Evolutionary conservation across 805 yeast species (phyloP).

Genomic region (Ogataea ganodermae): DNA sequence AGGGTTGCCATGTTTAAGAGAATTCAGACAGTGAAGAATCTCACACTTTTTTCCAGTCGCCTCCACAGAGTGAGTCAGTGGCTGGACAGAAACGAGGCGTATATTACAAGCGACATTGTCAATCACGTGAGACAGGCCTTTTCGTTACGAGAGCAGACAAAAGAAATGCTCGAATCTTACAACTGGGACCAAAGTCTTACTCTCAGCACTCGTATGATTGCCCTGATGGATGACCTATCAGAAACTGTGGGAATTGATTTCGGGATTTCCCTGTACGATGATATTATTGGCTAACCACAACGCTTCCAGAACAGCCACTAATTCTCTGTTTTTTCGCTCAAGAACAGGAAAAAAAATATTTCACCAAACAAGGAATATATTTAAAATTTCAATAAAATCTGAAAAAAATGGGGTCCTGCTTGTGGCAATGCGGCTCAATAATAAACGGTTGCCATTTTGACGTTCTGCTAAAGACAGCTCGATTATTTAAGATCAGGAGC

Average conservation of each 20-base stretch:
- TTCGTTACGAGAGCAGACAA: slow-evolving; percentile 18
- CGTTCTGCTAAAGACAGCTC: slow-evolving; percentile 8
- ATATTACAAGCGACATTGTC: slow-evolving; percentile 12
- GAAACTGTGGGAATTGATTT: slow-evolving; percentile 6
- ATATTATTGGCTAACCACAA: neutral
- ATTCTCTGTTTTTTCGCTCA: neutral
- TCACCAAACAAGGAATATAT: no score
- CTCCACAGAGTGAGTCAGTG: slow-evolving; percentile 14
- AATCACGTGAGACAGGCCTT: slow-evolving; percentile 17
- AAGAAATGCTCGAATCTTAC: slow-evolving; percentile 5
- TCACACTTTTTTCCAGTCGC: slow-evolving; percentile 22
- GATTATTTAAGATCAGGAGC: neutral
- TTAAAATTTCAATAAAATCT: neutral
- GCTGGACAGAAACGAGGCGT: slow-evolving; percentile 1
- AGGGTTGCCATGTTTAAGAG: slow-evolving; percentile 28
- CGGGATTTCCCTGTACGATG: neutral
- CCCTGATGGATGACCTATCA: slow-evolving; percentile 4
- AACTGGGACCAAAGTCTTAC: slow-evolving; percentile 16
- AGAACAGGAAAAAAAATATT: neutral
- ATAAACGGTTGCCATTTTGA: neutral
- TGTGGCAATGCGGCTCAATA: neutral
- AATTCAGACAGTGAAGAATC: slow-evolving; percentile 24
- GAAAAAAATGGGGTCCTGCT: neutral
- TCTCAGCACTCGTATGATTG: slow-evolving; percentile 11
- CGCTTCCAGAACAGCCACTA: slow-evolving; percentile 1